Base-by-base conservation (phyloP, 176 grass and related monocot genomes). In the Hyparrhenia diplandra region DNA sequence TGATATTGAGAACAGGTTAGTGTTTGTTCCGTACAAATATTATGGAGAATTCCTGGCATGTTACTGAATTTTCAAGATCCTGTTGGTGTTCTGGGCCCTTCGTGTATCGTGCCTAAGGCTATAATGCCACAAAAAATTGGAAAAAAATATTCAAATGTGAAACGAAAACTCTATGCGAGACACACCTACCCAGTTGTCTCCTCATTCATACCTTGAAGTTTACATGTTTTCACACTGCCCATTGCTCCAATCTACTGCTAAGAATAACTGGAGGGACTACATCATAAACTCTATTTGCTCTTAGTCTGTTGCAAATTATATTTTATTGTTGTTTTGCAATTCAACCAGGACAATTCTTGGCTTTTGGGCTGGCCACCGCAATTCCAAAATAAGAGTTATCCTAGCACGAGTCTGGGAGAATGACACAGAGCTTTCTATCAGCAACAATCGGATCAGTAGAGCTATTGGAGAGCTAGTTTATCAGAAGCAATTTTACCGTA, bases 301-400 rank as follows among this genome's bases (percentile, higher is more conserved):
- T 81, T 82, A 5, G 11, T 40, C 16, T 87, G 9, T 35, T 71
- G 13, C 16, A 10, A 76, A 67, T n/a, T 63, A 21, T 37, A 1
- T 67, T 54, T 77, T 54, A 35, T 13, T 59, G 7, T 66, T 82
- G 13, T 82, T 77, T 65, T 34, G 8, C 27, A 76, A 71, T 41
- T 61, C 10, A 39, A 82, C 61, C 64, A 94, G 87, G 84, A 89
- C 84, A 62, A 77, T 64, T 73, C 89, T 94, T 87, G 92, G 92
- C 69, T 94, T 94, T 87, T 94, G 92, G 89, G 92, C 89, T 82
- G 92, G 92, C 28, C 89, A 91, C 83, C 87, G 92, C 69, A 94
- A 88, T 67, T 99, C 96, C 21, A 95, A 95, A 87, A 99, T 95
- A 83, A 93, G 96, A 80, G 92, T 99, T 82, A 87, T 95, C 82